Evolutionary conservation across 345 rosid genomes (phyloP).

Genomic region (Psidium friedrichsthalianum): DNA sequence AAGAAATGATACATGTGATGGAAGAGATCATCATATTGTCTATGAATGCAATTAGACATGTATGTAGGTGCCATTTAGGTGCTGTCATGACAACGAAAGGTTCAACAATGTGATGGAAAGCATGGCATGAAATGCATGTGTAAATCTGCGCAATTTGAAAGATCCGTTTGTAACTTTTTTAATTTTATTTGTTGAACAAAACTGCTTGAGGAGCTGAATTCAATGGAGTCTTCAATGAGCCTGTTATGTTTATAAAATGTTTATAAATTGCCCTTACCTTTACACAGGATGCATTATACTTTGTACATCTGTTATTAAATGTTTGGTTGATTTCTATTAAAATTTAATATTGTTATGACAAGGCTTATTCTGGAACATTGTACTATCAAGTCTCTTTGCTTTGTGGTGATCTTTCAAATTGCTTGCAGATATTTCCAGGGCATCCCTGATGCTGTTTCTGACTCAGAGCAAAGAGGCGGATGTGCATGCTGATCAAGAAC

Average conservation of each 20-base stretch:
- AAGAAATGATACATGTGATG: not conserved
- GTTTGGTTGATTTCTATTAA: not conserved
- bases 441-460: conserved; percentile 56
- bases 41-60: not conserved
- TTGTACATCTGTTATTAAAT: not conserved
- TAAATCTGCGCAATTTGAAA: not conserved
- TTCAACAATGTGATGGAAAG: not conserved
- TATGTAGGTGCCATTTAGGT: not conserved
- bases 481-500: conserved; percentile 59
- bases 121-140: not conserved
- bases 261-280: not conserved
- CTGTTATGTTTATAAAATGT: not conserved
- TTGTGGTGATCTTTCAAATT: not conserved
- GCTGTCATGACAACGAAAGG: not conserved
- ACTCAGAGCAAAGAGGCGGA: conserved; percentile 83
- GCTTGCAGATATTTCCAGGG: conserved; percentile 83
- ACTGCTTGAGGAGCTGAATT: not conserved
- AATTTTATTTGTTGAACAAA: not conserved
- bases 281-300: not conserved
- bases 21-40: not conserved
- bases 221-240: not conserved
- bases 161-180: not conserved
- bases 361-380: not conserved
- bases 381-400: not conserved
- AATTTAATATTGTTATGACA: not conserved